Percentiles rank a stretch among this genome's conserved stretches.
phyloP scores from a whole-genome alignment of 2,329 filamentous ascomycete species.

The Epichloe sylvatica region DNA sequence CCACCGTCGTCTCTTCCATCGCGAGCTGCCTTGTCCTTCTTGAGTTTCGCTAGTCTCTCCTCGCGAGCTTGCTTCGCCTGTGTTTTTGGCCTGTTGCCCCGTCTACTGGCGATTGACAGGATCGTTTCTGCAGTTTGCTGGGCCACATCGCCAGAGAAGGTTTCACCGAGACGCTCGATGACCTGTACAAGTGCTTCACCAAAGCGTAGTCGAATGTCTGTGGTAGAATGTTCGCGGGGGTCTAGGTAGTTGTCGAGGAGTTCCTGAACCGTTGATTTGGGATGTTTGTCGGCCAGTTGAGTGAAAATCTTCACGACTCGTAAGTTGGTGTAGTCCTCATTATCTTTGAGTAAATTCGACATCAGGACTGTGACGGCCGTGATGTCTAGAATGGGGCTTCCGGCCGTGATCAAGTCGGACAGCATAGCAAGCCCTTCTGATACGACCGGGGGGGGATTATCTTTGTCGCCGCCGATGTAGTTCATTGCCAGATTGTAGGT shows the following conservation, averaged over 20 bases:
- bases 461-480: constrained; percentile 43
- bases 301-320: constrained; percentile 53
- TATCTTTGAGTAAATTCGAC: constrained; percentile 48
- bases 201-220: constrained; percentile 53
- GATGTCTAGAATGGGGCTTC: constrained; percentile 50
- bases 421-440: constrained; percentile 50
- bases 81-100: constrained; percentile 46
- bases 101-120: constrained; percentile 49
- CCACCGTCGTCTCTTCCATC: constrained; percentile 27
- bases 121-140: constrained; percentile 40
- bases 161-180: constrained; percentile 44
- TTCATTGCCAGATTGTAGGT: constrained; percentile 48
- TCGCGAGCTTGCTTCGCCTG: constrained; percentile 40
- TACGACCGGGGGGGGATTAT: constrained; percentile 55
- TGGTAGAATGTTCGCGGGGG: constrained; percentile 37
- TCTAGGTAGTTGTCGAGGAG: constrained; percentile 57
- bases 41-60: constrained; percentile 32
- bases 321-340: constrained; percentile 58
- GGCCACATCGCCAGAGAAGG: constrained; percentile 40
- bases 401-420: constrained; percentile 38
- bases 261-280: constrained; percentile 46
- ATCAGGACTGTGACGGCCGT: constrained; percentile 49
- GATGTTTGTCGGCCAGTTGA: constrained; percentile 46
- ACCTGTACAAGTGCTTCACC: constrained; percentile 54
- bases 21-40: constrained; percentile 27